phyloP scores from a whole-genome alignment of 2,329 filamentous ascomycete species.

The Curvularia sp. region DNA sequence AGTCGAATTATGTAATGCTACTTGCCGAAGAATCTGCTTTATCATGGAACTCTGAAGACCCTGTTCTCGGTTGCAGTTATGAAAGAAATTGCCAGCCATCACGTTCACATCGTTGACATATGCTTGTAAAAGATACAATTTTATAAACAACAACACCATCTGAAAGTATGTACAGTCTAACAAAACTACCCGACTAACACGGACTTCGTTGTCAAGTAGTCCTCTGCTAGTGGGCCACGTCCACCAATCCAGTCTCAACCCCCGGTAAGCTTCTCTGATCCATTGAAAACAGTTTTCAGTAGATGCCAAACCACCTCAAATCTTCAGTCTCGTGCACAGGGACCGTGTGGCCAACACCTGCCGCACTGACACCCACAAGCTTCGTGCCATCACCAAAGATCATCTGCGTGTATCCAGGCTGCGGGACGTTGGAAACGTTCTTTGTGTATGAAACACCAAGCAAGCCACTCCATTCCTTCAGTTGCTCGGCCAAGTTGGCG shows the following conservation, averaged over 20 bases:
- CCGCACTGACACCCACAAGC: slow-evolving; percentile 33
- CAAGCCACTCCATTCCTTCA: slow-evolving; percentile 43
- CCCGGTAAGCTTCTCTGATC: not conserved
- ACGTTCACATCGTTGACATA: too few species aligned
- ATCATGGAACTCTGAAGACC: too few species aligned
- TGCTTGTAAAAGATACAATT: not conserved
- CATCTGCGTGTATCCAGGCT: slow-evolving; percentile 36
- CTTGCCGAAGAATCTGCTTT: too few species aligned
- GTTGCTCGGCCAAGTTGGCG: slow-evolving; percentile 35
- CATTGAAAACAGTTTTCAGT: not conserved
- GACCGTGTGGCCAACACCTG: slow-evolving; percentile 38
- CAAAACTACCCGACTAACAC: not conserved
- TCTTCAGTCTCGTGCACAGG: slow-evolving; percentile 24
- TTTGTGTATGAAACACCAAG: slow-evolving; percentile 25
- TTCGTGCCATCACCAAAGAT: slow-evolving; percentile 40
- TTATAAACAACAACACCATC: not conserved
- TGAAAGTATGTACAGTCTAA: not conserved
- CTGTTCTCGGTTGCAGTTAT: too few species aligned
- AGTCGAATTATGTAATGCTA: too few species aligned
- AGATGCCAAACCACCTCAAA: slow-evolving; percentile 21
- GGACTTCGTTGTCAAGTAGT: not conserved
- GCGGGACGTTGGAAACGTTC: slow-evolving; percentile 32
- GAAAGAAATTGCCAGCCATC: too few species aligned
- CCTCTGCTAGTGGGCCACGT: not conserved
- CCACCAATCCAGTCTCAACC: not conserved